Base-by-base conservation (phyloP, 2,329 filamentous ascomycete species). In the Nothophoma quercina region DNA sequence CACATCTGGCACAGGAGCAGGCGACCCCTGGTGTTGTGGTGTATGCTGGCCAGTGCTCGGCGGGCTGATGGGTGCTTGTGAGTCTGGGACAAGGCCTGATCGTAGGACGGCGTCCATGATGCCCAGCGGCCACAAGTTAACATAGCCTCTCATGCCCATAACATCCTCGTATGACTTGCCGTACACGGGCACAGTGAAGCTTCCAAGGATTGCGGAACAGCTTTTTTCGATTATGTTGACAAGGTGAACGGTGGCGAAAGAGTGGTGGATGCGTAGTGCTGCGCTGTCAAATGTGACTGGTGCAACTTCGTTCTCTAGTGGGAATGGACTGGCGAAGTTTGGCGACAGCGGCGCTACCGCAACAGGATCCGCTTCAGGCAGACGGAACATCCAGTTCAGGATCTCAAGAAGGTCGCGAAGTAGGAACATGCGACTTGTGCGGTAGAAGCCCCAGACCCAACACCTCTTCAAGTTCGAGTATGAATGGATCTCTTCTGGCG, bases 381-480 rank as follows among this genome's bases (percentile, higher is more conserved):
- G 45, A 9, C 56, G 54, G 16, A 68, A 59, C 62, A 69, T 68
- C 65, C 65, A 70, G 21, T 69, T 70, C 9, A 71, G 44, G 1
- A 72, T 64, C 43, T 71, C 69, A 1, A 71, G 50, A 7, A 63
- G 30, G 19, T 70, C 69, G 15, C 68, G 64, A 2, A 68, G 51
- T 3, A 71, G 42, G 26, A 70, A 66, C 7, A 70, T 56, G 12
- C 65, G 58, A 26, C 50, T 63, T 1, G 65, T 68, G n/a, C 68
- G 64, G 43, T 64, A 71, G 51, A 68, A 71, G 12, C 56, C 62
- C 66, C 67, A 71, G 0, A 66, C 55, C 60, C 64, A 71, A 19
- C 58, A 62, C 36, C 43, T 45, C 34, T 65, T 69, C 7, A 71
- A 33, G 7, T 50, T 62, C 0, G 54, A 33, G 40, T 69, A 68